phyloP scores from a whole-genome alignment of 2,329 filamentous ascomycete genomes.

The Lojkania enalia region DNA sequence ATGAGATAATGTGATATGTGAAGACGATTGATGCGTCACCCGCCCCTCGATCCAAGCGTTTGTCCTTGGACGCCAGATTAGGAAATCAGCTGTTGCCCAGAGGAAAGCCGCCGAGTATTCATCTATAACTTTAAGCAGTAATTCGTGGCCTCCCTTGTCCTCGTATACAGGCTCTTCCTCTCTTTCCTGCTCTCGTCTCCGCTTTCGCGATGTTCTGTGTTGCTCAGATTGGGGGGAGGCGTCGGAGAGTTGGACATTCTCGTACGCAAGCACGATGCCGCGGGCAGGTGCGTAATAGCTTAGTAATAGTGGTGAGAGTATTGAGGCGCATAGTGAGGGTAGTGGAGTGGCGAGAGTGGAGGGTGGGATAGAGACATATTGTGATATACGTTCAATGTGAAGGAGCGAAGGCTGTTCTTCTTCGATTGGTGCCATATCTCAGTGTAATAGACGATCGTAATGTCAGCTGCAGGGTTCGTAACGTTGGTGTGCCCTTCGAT shows the following conservation, averaged over 20 bases:
- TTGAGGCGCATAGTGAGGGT: conserved; percentile 71
- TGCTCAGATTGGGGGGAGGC: conserved; percentile 48
- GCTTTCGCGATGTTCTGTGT: conserved; percentile 10
- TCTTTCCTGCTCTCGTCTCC: conserved; percentile 7
- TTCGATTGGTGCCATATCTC: conserved; percentile 31
- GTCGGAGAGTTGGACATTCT: conserved; percentile 68
- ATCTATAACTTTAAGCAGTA: conserved; percentile 37
- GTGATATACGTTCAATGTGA: conserved; percentile 75
- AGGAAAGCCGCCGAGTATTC: conserved; percentile 87
- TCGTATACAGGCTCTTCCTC: neutral
- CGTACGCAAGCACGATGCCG: conserved; percentile 76
- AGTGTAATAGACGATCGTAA: conserved; percentile 2
- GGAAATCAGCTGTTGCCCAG: conserved; percentile 85
- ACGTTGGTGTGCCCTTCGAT: conserved; percentile 20
- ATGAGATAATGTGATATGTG: conserved; percentile 85
- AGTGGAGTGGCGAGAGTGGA: conserved; percentile 70
- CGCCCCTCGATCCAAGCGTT: conserved; percentile 77
- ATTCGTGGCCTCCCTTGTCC: conserved; percentile 10
- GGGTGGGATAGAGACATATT: conserved; percentile 77
- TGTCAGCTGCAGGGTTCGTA: neutral
- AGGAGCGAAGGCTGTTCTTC: conserved; percentile 56
- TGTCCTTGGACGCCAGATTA: conserved; percentile 76
- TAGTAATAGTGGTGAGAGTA: conserved; percentile 74
- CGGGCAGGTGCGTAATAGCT: conserved; percentile 73
- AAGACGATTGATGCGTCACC: conserved; percentile 84